phyloP scores from a whole-genome alignment of 169 alveolate genomes.

The Plasmodium cynomolgi region DNA sequence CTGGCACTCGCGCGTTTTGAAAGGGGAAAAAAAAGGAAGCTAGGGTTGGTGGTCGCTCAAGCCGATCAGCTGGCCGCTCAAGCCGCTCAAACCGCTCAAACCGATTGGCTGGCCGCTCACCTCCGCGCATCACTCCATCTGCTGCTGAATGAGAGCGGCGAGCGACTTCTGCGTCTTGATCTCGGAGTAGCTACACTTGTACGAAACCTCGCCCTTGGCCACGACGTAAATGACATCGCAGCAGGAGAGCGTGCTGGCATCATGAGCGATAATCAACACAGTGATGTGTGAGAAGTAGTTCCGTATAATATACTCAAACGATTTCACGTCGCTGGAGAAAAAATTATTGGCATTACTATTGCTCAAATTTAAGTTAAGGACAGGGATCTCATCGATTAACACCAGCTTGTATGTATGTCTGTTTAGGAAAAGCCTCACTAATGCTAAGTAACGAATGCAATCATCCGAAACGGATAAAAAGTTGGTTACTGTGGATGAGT shows the following conservation, averaged over 20 bases:
- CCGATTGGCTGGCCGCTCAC: background rate
- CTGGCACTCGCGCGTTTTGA: background rate
- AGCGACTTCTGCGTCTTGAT: conserved; percentile 48
- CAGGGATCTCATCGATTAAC: conserved; percentile 88
- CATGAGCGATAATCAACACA: conserved; percentile 80
- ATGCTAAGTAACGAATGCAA: conserved; percentile 80
- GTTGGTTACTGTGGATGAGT: background rate
- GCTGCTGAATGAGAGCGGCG: conserved; percentile 27
- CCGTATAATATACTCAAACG: conserved; percentile 63
- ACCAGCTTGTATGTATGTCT: conserved; percentile 81
- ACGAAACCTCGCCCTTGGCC: conserved; percentile 76
- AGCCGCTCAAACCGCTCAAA: background rate
- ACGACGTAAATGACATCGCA: conserved; percentile 81
- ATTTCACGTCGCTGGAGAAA: conserved; percentile 22
- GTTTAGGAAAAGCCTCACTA: conserved; percentile 82
- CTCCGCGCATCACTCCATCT: background rate
- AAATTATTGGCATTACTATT: conserved; percentile 4
- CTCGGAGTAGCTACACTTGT: conserved; percentile 38
- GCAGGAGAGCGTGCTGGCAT: conserved; percentile 77
- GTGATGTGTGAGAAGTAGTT: conserved; percentile 77
- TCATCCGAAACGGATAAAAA: conserved; percentile 75
- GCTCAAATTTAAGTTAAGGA: background rate
- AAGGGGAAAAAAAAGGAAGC: background rate
- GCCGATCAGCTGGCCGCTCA: background rate
- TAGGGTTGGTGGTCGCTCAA: background rate